Percentiles rank a stretch among this genome's conserved stretches.
phyloP scores from a whole-genome alignment of 2,329 filamentous ascomycete species.

The Botrytis cinerea region DNA sequence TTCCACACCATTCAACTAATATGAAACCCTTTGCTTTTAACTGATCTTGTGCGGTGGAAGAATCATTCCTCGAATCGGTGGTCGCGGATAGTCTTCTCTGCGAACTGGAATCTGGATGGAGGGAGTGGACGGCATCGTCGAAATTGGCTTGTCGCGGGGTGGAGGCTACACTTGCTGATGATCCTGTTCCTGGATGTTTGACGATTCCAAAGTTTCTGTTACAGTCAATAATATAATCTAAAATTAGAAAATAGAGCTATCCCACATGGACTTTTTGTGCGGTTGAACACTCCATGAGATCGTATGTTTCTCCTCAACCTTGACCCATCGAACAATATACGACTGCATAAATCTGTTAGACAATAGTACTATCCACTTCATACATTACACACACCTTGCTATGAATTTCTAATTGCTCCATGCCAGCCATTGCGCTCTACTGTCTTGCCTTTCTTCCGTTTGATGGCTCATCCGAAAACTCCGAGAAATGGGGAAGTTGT shows the following conservation, averaged over 20 bases:
- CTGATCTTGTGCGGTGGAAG: conserved; percentile 61
- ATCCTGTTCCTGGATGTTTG: conserved; percentile 77
- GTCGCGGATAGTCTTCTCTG: conserved; percentile 45
- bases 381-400: conserved; percentile 71
- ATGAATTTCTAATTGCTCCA: conserved; percentile 96
- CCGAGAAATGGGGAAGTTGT: neutral
- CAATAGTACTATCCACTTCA: conserved; percentile 4
- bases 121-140: conserved; percentile 33
- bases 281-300: conserved; percentile 98
- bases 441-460: conserved; percentile 42
- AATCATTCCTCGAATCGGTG: conserved; percentile 62
- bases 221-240: conserved; percentile 29
- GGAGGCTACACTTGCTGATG: conserved; percentile 44
- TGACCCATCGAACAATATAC: conserved; percentile 97
- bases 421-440: conserved; percentile 85
- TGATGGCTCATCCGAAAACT: conserved; percentile 4
- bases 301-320: conserved; percentile 84
- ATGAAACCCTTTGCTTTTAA: conserved; percentile 68
- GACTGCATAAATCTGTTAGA: conserved; percentile 58
- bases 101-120: conserved; percentile 35
- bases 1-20: conserved; percentile 82
- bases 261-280: conserved; percentile 91
- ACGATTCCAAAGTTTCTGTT: conserved; percentile 90
- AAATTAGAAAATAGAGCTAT: conserved; percentile 11
- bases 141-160: conserved; percentile 29